phyloP scores from a whole-genome alignment of 768 basidiomycete species.

The Lepiota subincarnata region DNA sequence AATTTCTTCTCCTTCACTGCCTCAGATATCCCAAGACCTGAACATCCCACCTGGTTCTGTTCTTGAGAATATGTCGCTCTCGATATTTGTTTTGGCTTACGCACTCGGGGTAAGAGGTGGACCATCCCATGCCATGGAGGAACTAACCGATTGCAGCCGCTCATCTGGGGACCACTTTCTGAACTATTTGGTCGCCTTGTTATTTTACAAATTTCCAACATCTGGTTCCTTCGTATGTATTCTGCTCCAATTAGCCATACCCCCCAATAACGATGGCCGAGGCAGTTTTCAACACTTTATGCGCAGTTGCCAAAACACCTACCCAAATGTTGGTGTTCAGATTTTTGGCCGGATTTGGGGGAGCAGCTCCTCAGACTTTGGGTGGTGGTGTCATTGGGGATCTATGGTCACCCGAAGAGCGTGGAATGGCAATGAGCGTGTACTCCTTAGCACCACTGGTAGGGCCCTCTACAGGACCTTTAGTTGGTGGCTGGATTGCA shows the following conservation, averaged over 20 bases:
- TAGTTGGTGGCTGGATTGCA: conserved; percentile 41
- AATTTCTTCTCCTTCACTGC: conserved; percentile 26
- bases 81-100: conserved; percentile 40
- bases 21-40: conserved; percentile 24
- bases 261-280: not conserved
- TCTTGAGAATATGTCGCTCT: conserved; percentile 35
- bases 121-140: not conserved
- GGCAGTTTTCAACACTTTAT: conserved; percentile 43
- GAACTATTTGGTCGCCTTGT: conserved; percentile 38
- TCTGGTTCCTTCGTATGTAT: conserved; percentile 52
- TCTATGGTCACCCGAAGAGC: conserved; percentile 47
- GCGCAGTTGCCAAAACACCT: conserved; percentile 47
- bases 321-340: conserved; percentile 56
- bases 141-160: conserved; percentile 20
- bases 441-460: conserved; percentile 54
- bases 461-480: conserved; percentile 36
- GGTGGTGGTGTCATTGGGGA: conserved; percentile 57
- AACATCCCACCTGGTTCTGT: conserved; percentile 27
- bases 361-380: conserved; percentile 57
- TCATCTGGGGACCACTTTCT: conserved; percentile 35
- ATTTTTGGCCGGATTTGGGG: conserved; percentile 61
- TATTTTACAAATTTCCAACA: conserved; percentile 53
- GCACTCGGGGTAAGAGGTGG: conserved; percentile 26
- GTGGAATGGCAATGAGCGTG: conserved; percentile 48
- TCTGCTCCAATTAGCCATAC: not conserved